Base-by-base conservation (phyloP, 2,329 filamentous ascomycete genomes). In the Cladosporium velox region DNA sequence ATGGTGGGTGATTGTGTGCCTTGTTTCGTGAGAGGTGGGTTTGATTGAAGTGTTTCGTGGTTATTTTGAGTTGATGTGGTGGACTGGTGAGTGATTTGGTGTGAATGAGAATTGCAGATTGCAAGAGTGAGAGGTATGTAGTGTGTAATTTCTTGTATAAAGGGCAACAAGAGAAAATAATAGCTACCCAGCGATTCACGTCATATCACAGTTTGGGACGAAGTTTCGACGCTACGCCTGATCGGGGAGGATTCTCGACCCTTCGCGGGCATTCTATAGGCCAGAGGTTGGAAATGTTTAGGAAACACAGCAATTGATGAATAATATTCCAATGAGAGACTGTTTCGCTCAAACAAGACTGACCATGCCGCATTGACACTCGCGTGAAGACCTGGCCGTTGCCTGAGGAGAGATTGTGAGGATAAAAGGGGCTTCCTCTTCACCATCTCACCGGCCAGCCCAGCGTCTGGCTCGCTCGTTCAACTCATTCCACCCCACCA, bases 1-100 rank as follows among this genome's bases (percentile, higher is more conserved):
- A 64, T 64, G 4, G n/a, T 64, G 49, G 47, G n/a, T 84, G 70
- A 15, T 59, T 11, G 26, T 51, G 34, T 70, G 67, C 67, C n/a
- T 11, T 68, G 57, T 66, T 73, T 69, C 65, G 73, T n/a, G 41
- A 10, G 35, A 18, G 3, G 30, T 55, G 30, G 21, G 30, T 35
- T n/a, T n/a, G n/a, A n/a, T n/a, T n/a, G n/a, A n/a, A n/a, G 24
- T 10, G 11, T 7, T 38, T 6, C 12, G 32, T 6, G 32, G 32
- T 5, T 35, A 1, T 38, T 7, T 26, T 14, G 32, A 18, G 3
- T 38, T 11, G 12, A 4, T 38, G 24, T 32, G 24, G 2, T n/a
- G 3, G 35, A 6, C 8, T 47, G 1, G n/a, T 47, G 10, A 21
- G 5, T 21, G 2, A 21, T 47, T 15, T 14, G 14, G 15, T 21